Conservation (phyloP, 345 rosid species). For the Conringia planisiliqua region DNA sequence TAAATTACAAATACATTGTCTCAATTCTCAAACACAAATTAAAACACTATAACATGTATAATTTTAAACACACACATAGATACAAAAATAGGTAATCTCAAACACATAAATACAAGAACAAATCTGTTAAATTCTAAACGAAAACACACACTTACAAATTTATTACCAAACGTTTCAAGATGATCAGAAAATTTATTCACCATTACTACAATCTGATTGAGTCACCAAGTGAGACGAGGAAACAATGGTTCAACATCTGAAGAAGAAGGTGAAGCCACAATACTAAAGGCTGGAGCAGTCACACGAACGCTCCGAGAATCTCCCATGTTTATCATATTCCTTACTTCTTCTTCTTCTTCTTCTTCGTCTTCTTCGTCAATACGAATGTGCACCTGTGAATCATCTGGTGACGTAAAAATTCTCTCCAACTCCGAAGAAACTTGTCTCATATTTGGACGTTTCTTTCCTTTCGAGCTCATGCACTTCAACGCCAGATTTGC, state of each 20-base stretch:
- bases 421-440: constrained; percentile 42
- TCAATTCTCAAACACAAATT: not conserved
- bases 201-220: not conserved
- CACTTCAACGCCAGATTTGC: constrained; percentile 47
- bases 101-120: not conserved
- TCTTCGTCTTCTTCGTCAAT: not conserved
- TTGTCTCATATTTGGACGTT: constrained; percentile 54
- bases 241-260: constrained; percentile 23
- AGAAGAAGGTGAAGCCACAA: not conserved
- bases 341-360: not conserved
- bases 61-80: not conserved
- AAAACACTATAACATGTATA: not conserved
- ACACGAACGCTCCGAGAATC: not conserved
- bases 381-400: not conserved
- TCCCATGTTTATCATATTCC: not conserved
- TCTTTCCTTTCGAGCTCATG: constrained; percentile 46
- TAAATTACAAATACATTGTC: not conserved
- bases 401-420: not conserved
- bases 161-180: not conserved
- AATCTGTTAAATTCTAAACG: not conserved
- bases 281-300: constrained; percentile 13
- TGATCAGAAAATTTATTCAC: not conserved
- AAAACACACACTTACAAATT: not conserved
- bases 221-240: constrained; percentile 17
- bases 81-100: too few relatives aligned